phyloP scores from a whole-genome alignment of 2,329 filamentous ascomycete species.

The Simplicillium aogashimaense region DNA sequence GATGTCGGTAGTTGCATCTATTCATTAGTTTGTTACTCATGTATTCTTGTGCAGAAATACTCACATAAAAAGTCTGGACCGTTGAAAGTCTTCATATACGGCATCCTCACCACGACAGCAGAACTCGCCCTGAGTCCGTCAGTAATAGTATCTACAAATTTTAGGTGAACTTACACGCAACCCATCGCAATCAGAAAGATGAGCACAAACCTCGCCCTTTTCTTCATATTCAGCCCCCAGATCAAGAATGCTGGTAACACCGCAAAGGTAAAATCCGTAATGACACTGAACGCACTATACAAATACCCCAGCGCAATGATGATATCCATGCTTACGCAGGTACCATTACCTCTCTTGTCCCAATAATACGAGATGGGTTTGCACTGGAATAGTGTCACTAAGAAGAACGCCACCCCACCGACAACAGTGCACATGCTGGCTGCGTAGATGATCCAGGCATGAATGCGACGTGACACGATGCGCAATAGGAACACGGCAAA shows the following conservation, averaged over 20 bases:
- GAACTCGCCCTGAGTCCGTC: conserved; percentile 26
- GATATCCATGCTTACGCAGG: conserved; percentile 27
- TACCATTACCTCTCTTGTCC: conserved; percentile 21
- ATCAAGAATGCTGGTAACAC: conserved; percentile 44
- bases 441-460: conserved; percentile 24
- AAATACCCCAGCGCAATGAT: conserved; percentile 42
- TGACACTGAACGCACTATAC: conserved; percentile 37
- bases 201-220: conserved; percentile 38
- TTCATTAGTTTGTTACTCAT: background rate
- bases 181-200: conserved; percentile 45
- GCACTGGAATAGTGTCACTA: conserved; percentile 30
- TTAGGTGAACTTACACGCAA: conserved; percentile 29
- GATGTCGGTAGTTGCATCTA: conserved; percentile 28
- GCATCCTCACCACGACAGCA: conserved; percentile 30
- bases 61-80: conserved; percentile 33
- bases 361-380: conserved; percentile 28
- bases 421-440: conserved; percentile 24
- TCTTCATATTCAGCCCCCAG: conserved; percentile 43
- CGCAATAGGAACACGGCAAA: conserved; percentile 32
- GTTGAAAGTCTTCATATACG: conserved; percentile 25
- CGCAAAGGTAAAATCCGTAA: conserved; percentile 41
- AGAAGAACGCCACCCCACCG: conserved; percentile 28
- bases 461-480: conserved; percentile 21
- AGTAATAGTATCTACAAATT: conserved; percentile 3
- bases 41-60: conserved; percentile 5